Evolutionary conservation across 192 early-diverging fungal species (phyloP).

Genomic region (Gaertneriomyces sp.): DNA sequence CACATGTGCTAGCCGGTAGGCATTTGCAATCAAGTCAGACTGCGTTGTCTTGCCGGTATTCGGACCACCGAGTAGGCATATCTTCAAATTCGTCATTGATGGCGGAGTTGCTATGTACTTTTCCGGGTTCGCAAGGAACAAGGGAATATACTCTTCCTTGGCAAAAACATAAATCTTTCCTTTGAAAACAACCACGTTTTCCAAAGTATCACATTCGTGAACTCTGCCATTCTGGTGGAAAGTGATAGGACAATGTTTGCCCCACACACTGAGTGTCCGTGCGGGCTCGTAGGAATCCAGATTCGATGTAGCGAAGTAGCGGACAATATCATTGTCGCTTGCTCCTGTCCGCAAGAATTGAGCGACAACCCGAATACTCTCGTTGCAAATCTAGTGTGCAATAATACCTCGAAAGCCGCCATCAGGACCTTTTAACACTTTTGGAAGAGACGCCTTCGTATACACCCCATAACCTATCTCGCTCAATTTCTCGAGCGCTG

Average conservation of each 20-base stretch:
- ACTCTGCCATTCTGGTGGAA: constrained; percentile 4
- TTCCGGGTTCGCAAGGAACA: constrained; percentile 46
- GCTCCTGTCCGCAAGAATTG: constrained; percentile 3
- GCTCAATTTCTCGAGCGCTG: constrained; percentile 29
- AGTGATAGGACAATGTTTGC: constrained; percentile 42
- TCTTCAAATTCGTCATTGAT: constrained; percentile 13
- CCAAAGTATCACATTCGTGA: neutral
- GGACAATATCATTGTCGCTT: constrained; percentile 32
- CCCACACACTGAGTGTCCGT: constrained; percentile 42
- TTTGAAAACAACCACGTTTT: constrained; percentile 36
- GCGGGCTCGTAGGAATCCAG: constrained; percentile 40
- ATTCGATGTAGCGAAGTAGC: constrained; percentile 30
- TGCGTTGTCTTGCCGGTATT: constrained; percentile 51
- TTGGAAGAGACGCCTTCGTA: constrained; percentile 14
- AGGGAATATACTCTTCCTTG: constrained; percentile 18
- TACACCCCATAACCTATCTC: constrained; percentile 30
- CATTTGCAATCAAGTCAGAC: constrained; percentile 35
- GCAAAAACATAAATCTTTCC: constrained; percentile 43
- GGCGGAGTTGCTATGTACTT: constrained; percentile 39
- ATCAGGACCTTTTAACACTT: constrained; percentile 29
- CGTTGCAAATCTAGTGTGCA: neutral
- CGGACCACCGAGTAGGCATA: constrained; percentile 46
- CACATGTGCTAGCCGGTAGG: constrained; percentile 38
- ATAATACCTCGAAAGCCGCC: constrained; percentile 26
- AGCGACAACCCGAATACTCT: neutral